Conservation (phyloP, 345 rosid species). For the Hevea brasiliensis region DNA sequence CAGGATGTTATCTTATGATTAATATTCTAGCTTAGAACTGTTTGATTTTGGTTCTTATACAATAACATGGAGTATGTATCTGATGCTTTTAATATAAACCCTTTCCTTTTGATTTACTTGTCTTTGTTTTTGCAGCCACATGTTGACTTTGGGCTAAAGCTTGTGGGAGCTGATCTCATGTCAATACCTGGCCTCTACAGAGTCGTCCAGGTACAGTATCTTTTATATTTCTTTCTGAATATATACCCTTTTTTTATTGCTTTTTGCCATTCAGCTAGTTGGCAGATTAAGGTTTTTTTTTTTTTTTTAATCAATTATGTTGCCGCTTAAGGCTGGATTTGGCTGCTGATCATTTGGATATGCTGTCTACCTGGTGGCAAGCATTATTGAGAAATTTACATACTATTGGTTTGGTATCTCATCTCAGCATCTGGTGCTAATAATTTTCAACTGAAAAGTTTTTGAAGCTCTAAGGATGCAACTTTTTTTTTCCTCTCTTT, state of each 20-base stretch:
- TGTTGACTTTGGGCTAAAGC: conserved; percentile 91
- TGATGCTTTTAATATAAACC: conserved; percentile 2
- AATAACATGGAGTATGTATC: neutral
- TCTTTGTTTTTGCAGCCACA: conserved; percentile 68
- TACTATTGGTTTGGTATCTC: too few species aligned
- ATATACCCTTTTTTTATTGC: neutral
- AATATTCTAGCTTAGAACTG: neutral
- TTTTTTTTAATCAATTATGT: too few species aligned
- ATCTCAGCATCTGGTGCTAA: too few species aligned
- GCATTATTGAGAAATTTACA: too few species aligned
- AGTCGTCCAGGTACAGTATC: conserved; percentile 70
- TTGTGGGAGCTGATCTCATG: conserved; percentile 95
- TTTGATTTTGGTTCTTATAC: conserved; percentile 10
- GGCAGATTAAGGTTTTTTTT: neutral
- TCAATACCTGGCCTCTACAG: conserved; percentile 95
- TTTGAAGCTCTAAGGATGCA: too few species aligned
- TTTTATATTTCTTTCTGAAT: too few species aligned
- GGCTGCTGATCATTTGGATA: too few species aligned
- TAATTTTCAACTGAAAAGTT: too few species aligned
- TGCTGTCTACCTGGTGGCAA: too few species aligned
- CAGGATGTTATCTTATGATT: neutral
- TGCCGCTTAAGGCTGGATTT: too few species aligned
- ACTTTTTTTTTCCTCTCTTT: too few species aligned
- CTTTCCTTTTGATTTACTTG: conserved; percentile 8
- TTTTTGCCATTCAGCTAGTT: neutral